Percentiles rank a stretch among this genome's conserved stretches.
These are phyloP conservation scores for Irpex sp. DNA, from an alignment of 1,284 basidiomycete species.

Conservation along the genomic window DNA sequence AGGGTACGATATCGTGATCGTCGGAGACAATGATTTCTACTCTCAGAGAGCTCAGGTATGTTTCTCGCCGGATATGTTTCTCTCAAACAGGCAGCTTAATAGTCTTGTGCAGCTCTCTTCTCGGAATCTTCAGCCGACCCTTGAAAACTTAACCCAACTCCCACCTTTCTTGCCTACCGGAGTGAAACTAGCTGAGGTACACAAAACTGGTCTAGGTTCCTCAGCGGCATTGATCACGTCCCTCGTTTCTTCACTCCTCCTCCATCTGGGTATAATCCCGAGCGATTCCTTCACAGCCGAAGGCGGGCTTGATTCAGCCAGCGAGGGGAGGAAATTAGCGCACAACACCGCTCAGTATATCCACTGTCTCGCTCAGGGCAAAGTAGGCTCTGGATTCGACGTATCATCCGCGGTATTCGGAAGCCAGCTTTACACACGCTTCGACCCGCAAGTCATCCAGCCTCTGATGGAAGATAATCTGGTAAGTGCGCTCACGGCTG, in stretches of 20 bases:
- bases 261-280: slow-evolving; percentile 71
- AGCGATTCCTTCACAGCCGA: slow-evolving; percentile 36
- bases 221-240: slow-evolving; percentile 97
- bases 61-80: slow-evolving; percentile 5
- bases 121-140: slow-evolving; percentile 54
- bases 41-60: slow-evolving; percentile 84
- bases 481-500: slow-evolving; percentile 8
- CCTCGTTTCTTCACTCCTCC: slow-evolving; percentile 81
- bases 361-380: slow-evolving; percentile 97
- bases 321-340: slow-evolving; percentile 56
- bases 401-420: slow-evolving; percentile 94
- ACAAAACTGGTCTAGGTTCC: slow-evolving; percentile 98
- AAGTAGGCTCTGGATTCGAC: slow-evolving; percentile 97
- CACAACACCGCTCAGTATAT: slow-evolving; percentile 96
- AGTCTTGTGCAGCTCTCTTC: slow-evolving; percentile 50
- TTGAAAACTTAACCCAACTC: slow-evolving; percentile 60
- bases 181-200: slow-evolving; percentile 72
- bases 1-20: slow-evolving; percentile 76
- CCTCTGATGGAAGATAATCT: slow-evolving; percentile 61
- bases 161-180: slow-evolving; percentile 76
- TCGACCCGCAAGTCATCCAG: slow-evolving; percentile 71
- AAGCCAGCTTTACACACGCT: slow-evolving; percentile 90
- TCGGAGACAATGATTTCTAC: slow-evolving; percentile 98
- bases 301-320: slow-evolving; percentile 18
- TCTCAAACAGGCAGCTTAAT: not conserved